Evolutionary conservation across 306 rosid genomes (phyloP), one percentile per base, ranked within the genome.

Genomic region (Mimosa pudica): DNA sequence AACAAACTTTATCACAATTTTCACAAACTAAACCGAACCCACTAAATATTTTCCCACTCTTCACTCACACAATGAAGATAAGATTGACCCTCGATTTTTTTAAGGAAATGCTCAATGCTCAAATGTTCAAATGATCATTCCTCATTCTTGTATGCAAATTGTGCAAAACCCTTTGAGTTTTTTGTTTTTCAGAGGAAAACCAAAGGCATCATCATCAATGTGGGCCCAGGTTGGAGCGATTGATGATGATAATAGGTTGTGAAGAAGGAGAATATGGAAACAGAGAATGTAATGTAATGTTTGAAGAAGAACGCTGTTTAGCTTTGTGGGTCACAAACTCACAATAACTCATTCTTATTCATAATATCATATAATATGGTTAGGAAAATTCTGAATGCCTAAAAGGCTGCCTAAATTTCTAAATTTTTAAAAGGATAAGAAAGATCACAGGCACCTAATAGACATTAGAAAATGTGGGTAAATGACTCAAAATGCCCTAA

Each of bases 151-250:
- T 11, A 17, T 8, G 63, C 11, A n/a, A 57, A 18, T 57, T 57
- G 63, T n/a, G 63, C 63, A 57, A 2, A 57, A 18, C 33, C 32
- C 63, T n/a, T n/a, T 18, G 20, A 18, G 63, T 57, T 10, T 10
- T 18, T 57, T 57, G 32, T 2, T 57, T 18, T 18, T 18, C 63
- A 57, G 63, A 57, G 63, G 11, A 57, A 14, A 51, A 18, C 63
- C 32, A 57, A 57, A 57, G 4, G 11, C 33, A 57, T 8, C 33
- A 57, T n/a, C 33, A 57, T 8, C 33, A 57, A 57, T 75, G 79
- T 81, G 84, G 87, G 82, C 71, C 20, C 77, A 14, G 54, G 18
- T 36, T 36, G 69, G 69, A 79, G 61, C 8, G 71, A 82, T 63
- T 81, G 80, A 71, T 63, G 79, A 71, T 63, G 79, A 65, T 30